Evolutionary conservation across 208 protist species (phyloP).

Genomic region (Angomonas ambiguus): DNA sequence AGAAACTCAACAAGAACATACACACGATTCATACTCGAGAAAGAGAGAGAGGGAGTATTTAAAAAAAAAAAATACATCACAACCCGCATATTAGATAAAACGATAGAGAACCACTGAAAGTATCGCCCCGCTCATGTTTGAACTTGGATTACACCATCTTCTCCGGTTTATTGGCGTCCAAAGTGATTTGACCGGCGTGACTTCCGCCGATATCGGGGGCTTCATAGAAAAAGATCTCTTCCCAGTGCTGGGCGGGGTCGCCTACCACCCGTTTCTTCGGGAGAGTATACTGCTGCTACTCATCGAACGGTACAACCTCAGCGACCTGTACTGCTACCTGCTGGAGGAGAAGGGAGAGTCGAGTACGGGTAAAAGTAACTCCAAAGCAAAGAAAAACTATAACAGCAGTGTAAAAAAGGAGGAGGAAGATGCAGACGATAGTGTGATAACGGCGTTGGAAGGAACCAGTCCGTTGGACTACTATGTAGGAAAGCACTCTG

Average conservation of each 20-base stretch:
- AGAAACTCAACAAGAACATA: no score
- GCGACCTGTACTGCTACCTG: not conserved
- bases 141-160: constrained; percentile 17
- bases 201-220: constrained; percentile 44
- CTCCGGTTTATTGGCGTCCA: constrained; percentile 70
- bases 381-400: no score
- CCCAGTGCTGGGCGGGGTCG: constrained; percentile 40
- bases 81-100: not conserved
- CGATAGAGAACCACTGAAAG: not conserved
- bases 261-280: constrained; percentile 36
- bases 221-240: constrained; percentile 65
- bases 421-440: not conserved
- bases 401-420: not conserved
- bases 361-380: not conserved
- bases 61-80: not conserved
- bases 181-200: constrained; percentile 35
- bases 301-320: not conserved
- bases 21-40: no score
- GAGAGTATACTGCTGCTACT: constrained; percentile 26
- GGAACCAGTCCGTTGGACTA: not conserved
- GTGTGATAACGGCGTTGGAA: not conserved
- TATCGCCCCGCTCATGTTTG: no score
- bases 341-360: not conserved
- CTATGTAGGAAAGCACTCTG: not conserved
- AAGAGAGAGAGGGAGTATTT: no score